phyloP scores from a whole-genome alignment of 2,329 filamentous ascomycete genomes.

The Fusarium metavorans region DNA sequence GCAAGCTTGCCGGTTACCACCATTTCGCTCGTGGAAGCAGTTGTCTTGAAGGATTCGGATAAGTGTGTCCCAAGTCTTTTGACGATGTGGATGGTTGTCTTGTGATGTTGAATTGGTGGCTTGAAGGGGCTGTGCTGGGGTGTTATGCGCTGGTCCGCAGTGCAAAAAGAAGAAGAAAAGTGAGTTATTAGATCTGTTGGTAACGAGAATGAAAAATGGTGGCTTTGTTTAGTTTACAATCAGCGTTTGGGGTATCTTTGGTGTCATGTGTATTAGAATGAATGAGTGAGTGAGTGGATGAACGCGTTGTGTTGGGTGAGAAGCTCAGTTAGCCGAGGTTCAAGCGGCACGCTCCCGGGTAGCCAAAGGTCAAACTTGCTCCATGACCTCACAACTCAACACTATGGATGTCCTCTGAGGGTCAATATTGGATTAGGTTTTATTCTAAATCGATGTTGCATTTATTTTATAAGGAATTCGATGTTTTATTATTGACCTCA shows the following conservation, averaged over 20 bases:
- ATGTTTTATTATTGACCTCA: no score
- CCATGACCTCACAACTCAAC: no score
- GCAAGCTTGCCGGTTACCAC: conserved; percentile 39
- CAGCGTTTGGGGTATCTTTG: not conserved
- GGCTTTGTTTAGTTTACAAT: not conserved
- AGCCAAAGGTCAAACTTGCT: not conserved
- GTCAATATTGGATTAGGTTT: no score
- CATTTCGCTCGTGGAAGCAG: conserved; percentile 32
- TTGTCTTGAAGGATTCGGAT: not conserved
- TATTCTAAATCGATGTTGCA: no score
- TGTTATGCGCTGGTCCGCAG: not conserved
- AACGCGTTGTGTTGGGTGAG: not conserved
- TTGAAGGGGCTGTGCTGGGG: not conserved
- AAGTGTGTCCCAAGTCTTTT: not conserved
- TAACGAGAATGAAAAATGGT: not conserved
- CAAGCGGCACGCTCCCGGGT: conserved; percentile 17
- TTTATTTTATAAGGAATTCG: no score
- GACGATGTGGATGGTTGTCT: not conserved
- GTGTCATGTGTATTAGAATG: not conserved
- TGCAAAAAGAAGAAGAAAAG: not conserved
- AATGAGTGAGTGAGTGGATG: not conserved
- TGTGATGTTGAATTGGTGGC: not conserved
- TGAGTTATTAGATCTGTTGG: not conserved
- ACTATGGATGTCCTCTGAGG: no score
- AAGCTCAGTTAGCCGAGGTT: conserved; percentile 20